A percentile compares a stretch with the other conserved stretches of the same genome.
Conservation (phyloP, 2,329 filamentous ascomycete genomes). For the Aspergillus intermedius region DNA sequence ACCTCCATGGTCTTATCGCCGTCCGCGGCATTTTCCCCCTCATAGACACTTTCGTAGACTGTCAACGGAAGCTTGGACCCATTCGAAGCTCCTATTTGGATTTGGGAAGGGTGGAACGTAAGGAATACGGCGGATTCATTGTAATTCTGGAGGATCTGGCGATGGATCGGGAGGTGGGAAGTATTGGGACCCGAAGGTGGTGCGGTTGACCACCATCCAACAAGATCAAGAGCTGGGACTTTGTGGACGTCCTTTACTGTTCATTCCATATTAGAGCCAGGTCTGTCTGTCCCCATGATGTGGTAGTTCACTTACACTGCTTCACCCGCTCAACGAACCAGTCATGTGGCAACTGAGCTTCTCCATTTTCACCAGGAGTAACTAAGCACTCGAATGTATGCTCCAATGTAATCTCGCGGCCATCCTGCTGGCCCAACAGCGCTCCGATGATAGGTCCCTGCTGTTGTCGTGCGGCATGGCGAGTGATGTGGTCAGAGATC, state of each 20-base stretch:
- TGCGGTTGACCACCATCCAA: constrained; percentile 86
- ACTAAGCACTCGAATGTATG: constrained; percentile 81
- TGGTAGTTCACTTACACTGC: constrained; percentile 58
- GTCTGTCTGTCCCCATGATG: not conserved
- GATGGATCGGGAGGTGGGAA: constrained; percentile 66
- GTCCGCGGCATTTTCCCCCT: constrained; percentile 57
- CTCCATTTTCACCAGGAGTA: constrained; percentile 44
- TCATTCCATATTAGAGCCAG: not conserved
- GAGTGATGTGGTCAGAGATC: constrained; percentile 93
- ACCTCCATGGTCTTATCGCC: constrained; percentile 63
- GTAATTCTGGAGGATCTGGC: constrained; percentile 64
- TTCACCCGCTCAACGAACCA: constrained; percentile 77
- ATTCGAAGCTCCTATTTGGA: constrained; percentile 47
- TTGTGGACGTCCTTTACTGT: constrained; percentile 85
- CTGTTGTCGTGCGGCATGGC: constrained; percentile 73
- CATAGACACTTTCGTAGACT: constrained; percentile 79
- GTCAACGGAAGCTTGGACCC: constrained; percentile 82
- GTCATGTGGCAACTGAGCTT: constrained; percentile 56
- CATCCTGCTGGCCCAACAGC: constrained; percentile 85
- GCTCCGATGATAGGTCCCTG: constrained; percentile 74
- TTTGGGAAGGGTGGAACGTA: constrained; percentile 68
- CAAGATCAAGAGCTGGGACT: constrained; percentile 71
- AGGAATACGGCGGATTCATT: constrained; percentile 86
- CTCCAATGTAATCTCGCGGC: constrained; percentile 83
- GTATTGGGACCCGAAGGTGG: constrained; percentile 63